A percentile compares a stretch with the other conserved stretches of the same genome.
These are phyloP conservation scores for Coemansia sp. DNA, from an alignment of 192 early-diverging fungal species.

Conservation along the genomic window DNA sequence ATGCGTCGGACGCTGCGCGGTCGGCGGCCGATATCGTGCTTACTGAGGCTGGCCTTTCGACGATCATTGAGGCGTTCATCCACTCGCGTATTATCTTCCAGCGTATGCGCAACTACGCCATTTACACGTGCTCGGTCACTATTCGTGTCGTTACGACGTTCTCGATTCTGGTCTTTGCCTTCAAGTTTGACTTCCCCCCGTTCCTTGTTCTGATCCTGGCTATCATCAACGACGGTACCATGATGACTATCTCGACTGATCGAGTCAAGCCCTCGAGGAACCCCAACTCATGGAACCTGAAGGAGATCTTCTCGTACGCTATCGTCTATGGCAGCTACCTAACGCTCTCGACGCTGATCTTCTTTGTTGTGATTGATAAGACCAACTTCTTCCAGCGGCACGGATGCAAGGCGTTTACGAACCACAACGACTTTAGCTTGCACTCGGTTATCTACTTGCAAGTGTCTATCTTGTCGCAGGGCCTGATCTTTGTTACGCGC, in stretches of 20 bases:
- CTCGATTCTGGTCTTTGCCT: constrained; percentile 71
- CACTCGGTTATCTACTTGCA: constrained; percentile 81
- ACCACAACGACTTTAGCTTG: constrained; percentile 62
- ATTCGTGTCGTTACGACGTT: constrained; percentile 76
- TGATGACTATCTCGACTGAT: constrained; percentile 89
- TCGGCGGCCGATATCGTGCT: constrained; percentile 78
- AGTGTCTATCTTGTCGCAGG: constrained; percentile 76
- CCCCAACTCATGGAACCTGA: constrained; percentile 87
- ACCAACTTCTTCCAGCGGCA: constrained; percentile 66
- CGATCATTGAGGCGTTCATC: constrained; percentile 90
- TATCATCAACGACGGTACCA: constrained; percentile 90
- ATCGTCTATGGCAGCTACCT: constrained; percentile 84
- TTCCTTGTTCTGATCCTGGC: constrained; percentile 85
- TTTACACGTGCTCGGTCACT: constrained; percentile 89
- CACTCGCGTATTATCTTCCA: constrained; percentile 93
- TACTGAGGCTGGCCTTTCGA: constrained; percentile 74
- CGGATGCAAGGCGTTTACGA: constrained; percentile 52
- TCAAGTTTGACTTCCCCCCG: constrained; percentile 79
- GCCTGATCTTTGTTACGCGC: constrained; percentile 75
- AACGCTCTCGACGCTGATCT: constrained; percentile 74
- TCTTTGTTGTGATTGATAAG: constrained; percentile 65
- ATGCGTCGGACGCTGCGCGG: constrained; percentile 73
- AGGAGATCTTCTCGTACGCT: constrained; percentile 83
- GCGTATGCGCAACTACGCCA: constrained; percentile 89
- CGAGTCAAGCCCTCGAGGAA: constrained; percentile 74